Evolutionary conservation across 1,284 basidiomycete genomes (phyloP).

Genomic region (Tilletiopsis washingtonensis): DNA sequence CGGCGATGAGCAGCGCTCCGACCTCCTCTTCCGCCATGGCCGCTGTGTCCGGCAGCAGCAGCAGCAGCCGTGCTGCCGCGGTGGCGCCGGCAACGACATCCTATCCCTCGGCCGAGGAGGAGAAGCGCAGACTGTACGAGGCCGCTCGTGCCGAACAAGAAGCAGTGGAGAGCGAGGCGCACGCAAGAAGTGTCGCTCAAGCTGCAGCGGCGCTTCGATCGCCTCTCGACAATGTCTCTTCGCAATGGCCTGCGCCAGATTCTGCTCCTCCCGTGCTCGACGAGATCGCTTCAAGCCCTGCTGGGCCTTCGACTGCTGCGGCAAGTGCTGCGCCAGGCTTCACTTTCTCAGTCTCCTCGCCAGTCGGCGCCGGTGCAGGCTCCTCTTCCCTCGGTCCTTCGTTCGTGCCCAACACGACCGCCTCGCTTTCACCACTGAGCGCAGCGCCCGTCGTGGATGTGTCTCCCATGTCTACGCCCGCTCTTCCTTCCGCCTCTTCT

Average conservation of each 20-base stretch:
- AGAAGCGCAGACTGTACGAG: conserved; percentile 33
- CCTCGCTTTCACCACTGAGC: background rate
- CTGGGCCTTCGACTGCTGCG: background rate
- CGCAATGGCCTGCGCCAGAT: background rate
- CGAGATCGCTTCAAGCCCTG: background rate
- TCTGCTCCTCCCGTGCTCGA: background rate
- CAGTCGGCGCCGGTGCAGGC: too few relatives aligned
- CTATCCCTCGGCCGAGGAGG: conserved; percentile 27
- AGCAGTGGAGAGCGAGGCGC: conserved; percentile 7
- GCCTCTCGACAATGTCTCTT: background rate
- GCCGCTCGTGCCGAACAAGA: conserved; percentile 22
- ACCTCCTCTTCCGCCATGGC: conserved; percentile 1
- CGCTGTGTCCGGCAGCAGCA: conserved; percentile 1
- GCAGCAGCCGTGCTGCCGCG: background rate
- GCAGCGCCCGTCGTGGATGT: background rate
- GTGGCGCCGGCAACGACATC: background rate
- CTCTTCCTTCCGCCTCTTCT: background rate
- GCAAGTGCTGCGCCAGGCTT: background rate
- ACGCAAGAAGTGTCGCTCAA: conserved; percentile 10
- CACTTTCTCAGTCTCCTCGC: background rate
- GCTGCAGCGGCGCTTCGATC: background rate
- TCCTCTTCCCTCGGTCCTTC: too few relatives aligned
- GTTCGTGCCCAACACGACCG: too few relatives aligned
- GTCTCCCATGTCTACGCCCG: background rate
- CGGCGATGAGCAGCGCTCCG: background rate